phyloP scores from a whole-genome alignment of 164 flowering plant genomes.

The Stephania cephalantha region DNA sequence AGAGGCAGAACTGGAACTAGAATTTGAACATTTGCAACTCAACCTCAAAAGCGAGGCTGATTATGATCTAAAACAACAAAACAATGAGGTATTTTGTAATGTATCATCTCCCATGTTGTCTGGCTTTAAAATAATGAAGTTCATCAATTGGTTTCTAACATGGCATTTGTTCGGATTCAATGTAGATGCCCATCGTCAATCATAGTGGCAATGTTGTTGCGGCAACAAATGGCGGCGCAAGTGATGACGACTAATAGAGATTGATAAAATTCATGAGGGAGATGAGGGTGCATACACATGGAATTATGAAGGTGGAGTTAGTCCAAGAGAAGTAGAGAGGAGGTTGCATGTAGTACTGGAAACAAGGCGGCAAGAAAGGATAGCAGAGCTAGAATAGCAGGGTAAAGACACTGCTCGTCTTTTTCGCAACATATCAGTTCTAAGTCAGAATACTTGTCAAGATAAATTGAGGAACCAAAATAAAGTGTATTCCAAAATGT shows the following conservation, averaged over 20 bases:
- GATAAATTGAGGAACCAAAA: not conserved
- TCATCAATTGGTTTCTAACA: no score
- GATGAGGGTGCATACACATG: conserved; percentile 8
- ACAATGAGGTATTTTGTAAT: conserved; percentile 26
- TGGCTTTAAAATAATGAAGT: no score
- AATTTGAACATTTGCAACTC: conserved; percentile 50
- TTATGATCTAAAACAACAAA: conserved; percentile 13
- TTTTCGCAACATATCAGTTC: conserved; percentile 26
- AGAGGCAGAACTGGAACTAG: conserved; percentile 61
- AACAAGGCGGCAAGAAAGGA: conserved; percentile 48
- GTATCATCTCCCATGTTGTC: not conserved
- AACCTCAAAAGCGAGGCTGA: conserved; percentile 24
- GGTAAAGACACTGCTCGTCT: conserved; percentile 62
- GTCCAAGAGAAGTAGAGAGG: conserved; percentile 58
- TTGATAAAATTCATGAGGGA: conserved; percentile 14
- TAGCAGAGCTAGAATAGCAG: conserved; percentile 66
- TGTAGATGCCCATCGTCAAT: no score
- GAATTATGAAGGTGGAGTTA: conserved; percentile 29
- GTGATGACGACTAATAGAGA: not conserved
- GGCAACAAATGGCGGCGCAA: not conserved
- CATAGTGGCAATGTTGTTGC: not conserved
- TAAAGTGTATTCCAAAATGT: no score
- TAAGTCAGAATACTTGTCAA: conserved; percentile 1
- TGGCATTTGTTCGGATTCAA: no score
- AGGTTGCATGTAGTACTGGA: conserved; percentile 57